These are phyloP conservation scores for Pestalotiopsis sp. DNA, from an alignment of 2,329 filamentous ascomycete genomes.

Conservation along the genomic window DNA sequence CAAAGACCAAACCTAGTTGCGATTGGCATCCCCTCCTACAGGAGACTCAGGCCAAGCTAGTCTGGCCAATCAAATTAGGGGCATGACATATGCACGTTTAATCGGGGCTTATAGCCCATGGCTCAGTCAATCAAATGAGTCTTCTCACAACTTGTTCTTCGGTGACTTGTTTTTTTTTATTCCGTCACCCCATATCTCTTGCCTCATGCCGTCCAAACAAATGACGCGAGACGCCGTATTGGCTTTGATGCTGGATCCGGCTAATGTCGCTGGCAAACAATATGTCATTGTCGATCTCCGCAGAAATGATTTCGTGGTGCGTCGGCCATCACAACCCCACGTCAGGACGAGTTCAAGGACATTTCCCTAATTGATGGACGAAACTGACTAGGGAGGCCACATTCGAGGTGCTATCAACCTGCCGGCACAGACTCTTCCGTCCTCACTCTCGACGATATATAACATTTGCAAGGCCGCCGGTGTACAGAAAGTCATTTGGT, in stretches of 20 bases:
- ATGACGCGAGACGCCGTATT: not conserved
- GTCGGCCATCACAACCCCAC: not conserved
- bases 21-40: not conserved
- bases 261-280: not conserved
- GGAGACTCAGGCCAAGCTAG: not conserved
- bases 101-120: not conserved
- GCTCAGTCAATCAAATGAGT: not conserved
- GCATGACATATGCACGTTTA: not conserved
- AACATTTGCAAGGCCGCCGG: slow-evolving; percentile 42
- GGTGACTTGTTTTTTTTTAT: not conserved
- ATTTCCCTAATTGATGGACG: not conserved
- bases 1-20: not conserved
- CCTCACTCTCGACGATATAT: slow-evolving; percentile 43
- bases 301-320: slow-evolving; percentile 43
- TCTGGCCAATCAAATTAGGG: not conserved
- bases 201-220: not conserved
- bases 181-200: not conserved
- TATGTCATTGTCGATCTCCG: slow-evolving; percentile 40
- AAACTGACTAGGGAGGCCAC: slow-evolving; percentile 50
- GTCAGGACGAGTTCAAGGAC: not conserved
- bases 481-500: slow-evolving; percentile 45
- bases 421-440: slow-evolving; percentile 48
- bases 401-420: slow-evolving; percentile 56
- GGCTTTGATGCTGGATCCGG: not conserved
- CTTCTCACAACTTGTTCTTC: not conserved